Percentiles rank a stretch among this genome's conserved stretches.
These are phyloP conservation scores for Chionographis japonica DNA, from an alignment of 106 monocot genomes.

Conservation along the genomic window DNA sequence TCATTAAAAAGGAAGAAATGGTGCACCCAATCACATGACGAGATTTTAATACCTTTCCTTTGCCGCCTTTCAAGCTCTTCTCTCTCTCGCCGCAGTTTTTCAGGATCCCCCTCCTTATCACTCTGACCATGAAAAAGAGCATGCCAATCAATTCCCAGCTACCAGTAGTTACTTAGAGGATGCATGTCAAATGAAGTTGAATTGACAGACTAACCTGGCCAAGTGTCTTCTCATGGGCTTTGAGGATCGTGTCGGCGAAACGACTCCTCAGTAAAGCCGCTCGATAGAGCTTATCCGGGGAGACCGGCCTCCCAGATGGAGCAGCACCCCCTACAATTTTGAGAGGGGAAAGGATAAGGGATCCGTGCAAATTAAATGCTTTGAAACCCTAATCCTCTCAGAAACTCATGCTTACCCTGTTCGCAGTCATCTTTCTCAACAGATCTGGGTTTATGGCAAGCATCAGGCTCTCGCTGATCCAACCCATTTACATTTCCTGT, in stretches of 20 bases:
- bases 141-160: no score
- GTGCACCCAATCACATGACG: not conserved
- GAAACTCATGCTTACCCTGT: conserved; percentile 79
- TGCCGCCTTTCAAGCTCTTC: conserved; percentile 78
- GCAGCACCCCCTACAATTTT: conserved; percentile 55
- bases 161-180: no score
- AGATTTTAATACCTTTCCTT: conserved; percentile 52
- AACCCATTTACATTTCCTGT: conserved; percentile 22
- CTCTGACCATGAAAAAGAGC: conserved; percentile 22
- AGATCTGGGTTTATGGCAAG: conserved; percentile 18
- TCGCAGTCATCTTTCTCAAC: conserved; percentile 21
- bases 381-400: conserved; percentile 23
- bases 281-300: conserved; percentile 76
- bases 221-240: conserved; percentile 90
- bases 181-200: not conserved
- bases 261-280: conserved; percentile 75
- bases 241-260: conserved; percentile 93
- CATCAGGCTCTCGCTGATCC: conserved; percentile 15
- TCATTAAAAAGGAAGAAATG: not conserved
- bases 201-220: conserved; percentile 53
- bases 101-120: conserved; percentile 73
- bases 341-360: conserved; percentile 26
- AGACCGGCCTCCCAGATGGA: conserved; percentile 73
- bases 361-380: conserved; percentile 34
- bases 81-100: conserved; percentile 67